Evolutionary conservation across 805 yeast species (phyloP), one percentile per base, ranked within the genome.

Genomic region (Saccharomycopsis sp.): DNA sequence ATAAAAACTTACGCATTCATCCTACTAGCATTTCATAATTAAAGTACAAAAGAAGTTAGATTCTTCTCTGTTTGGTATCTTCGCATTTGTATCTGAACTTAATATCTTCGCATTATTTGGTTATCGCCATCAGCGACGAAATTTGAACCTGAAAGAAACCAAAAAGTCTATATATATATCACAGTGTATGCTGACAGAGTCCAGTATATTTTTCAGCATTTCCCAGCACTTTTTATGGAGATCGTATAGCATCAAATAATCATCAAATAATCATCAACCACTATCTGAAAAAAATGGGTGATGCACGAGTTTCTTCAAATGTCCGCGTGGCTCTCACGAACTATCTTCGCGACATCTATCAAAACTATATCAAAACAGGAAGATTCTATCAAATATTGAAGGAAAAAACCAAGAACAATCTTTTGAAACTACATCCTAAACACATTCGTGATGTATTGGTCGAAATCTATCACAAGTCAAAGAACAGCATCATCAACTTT

Each of bases 391-490:
- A 35, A 19, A 54, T 54, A 22, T 52, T 61, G 14, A 53, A 52
- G 22, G 59, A 54, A 12, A 61, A 61, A 47, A 50, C 63, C 47
- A 61, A 61, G 29, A 61, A 61, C 35, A 58, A 58, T n/a, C 47
- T 38, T 17, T 23, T 47, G n/a, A 58, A 56, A 34, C 42, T 61
- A 12, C 55, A 61, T 42, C 63, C 63, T 3, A 25, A 53, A 3
- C 63, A 61, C 42, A 56, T 61, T n/a, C 52, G 56, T 34, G 63
- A 61, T n/a, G 63, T 61, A 2, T 38, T 61, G 17, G 41, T 29
- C 12, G 55, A 58, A 19, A 56, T 61, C 34, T 61, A 41, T 24
- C 52, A 29, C 15, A 61, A 58, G 20, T 57, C 61, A 3, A 61
- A 61, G 55, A 53, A 53, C 35, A 57, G 59, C 1, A 58, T 61